Conservation (phyloP, 805 yeast genomes). For the Lipomyces starkeyi region DNA sequence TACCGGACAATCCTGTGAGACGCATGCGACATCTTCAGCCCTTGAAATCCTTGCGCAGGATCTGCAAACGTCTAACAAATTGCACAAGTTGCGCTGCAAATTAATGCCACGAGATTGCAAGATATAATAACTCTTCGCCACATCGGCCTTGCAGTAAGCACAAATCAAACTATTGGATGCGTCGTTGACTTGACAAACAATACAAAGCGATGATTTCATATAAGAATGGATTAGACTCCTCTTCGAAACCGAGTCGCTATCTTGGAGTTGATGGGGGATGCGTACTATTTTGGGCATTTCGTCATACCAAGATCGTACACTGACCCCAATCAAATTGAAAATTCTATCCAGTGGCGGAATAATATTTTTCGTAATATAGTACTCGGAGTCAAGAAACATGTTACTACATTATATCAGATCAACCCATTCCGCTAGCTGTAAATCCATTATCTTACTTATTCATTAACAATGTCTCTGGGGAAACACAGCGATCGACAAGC, state of each 20-base stretch:
- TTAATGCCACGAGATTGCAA: conserved; percentile 31
- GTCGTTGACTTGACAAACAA: conserved; percentile 21
- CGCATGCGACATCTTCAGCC: conserved; percentile 53
- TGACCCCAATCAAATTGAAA: conserved; percentile 82
- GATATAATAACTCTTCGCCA: conserved; percentile 23
- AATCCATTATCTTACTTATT: conserved; percentile 40
- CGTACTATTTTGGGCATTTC: conserved; percentile 60
- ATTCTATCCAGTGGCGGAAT: conserved; percentile 90
- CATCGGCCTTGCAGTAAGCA: conserved; percentile 23
- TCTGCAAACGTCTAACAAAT: conserved; percentile 42
- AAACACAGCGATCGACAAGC: conserved; percentile 75
- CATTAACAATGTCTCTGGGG: conserved; percentile 75
- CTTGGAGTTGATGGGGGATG: conserved; percentile 19
- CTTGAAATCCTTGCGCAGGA: conserved; percentile 44
- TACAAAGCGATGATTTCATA: conserved; percentile 31
- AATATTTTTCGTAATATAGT: conserved; percentile 81
- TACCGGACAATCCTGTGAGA: conserved; percentile 68
- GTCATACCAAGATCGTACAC: conserved; percentile 74
- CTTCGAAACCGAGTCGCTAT: conserved; percentile 2
- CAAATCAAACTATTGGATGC: conserved; percentile 34
- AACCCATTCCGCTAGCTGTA: not conserved
- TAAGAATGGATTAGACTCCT: conserved; percentile 25
- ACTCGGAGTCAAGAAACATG: conserved; percentile 72
- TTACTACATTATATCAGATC: not conserved
- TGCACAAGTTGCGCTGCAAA: conserved; percentile 32